Evolutionary conservation across 2,329 filamentous ascomycete species (phyloP), one percentile per base, ranked within the genome.

Genomic region (Fusarium mexicanum): DNA sequence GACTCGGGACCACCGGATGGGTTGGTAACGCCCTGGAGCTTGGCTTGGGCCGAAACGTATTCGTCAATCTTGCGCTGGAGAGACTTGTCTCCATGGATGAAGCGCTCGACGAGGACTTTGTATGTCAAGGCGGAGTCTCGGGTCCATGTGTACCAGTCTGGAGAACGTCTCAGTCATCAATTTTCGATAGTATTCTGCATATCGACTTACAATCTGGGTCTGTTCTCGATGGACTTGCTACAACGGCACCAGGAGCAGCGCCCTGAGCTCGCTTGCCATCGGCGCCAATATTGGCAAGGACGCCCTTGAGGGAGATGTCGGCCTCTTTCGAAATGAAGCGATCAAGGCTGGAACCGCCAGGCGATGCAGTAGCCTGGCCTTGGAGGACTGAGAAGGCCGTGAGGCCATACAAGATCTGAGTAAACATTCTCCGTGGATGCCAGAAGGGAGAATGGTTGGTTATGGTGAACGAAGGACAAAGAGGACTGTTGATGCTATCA

Each of bases 121-220:
- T 92, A 88, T 2, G 90, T 89, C 58, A 95, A 85, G n/a, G 91
- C 91, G 6, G 91, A 87, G 80, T 95, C 93, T 73, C 93, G 86
- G 8, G 91, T 94, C 93, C 93, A 95, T 2, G 92, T 94, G 79
- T 90, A 95, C 81, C 87, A 94, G 80, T 95, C 91, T 93, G 80
- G 78, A 10, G 1, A 72, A 2, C 8, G 1, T 53, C 29, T 60
- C 5, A 63, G 43, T 26, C 4, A n/a, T 16, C 13, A 2, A 13
- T 22, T 10, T 3, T 5, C 2, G 9, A 22, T 4, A 12, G 2
- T 20, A 20, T 29, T 2, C 5, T 9, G 1, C 7, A 37, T 16
- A 11, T 35, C 29, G 11, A 35, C 66, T 48, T 50, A 74, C 71
- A 74, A 10, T 90, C 84, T 13, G 89, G 89, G 44, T 87, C 82